These are phyloP conservation scores for Yarrowia alimentaria DNA, from an alignment of 805 yeast genomes.

Conservation along the genomic window DNA sequence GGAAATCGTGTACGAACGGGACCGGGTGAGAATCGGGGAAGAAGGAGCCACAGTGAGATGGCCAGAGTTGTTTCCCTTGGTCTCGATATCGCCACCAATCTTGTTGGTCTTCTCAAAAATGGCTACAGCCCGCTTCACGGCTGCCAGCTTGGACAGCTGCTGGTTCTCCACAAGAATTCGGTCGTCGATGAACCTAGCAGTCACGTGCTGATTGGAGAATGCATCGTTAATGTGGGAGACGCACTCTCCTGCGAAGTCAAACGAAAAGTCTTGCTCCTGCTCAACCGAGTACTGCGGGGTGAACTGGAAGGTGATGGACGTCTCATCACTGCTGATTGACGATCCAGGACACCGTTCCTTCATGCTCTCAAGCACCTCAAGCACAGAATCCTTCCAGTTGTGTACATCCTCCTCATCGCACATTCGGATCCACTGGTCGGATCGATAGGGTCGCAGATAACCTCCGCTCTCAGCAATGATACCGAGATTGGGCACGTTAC, in stretches of 20 bases:
- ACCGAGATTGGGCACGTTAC: constrained; percentile 68
- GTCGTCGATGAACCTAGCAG: constrained; percentile 61
- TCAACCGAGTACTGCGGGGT: constrained; percentile 49
- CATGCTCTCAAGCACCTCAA: constrained; percentile 55
- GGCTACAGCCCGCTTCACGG: constrained; percentile 13
- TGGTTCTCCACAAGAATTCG: constrained; percentile 19
- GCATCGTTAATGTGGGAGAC: constrained; percentile 80
- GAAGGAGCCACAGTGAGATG: constrained; percentile 8
- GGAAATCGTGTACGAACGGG: constrained; percentile 11
- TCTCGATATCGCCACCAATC: constrained; percentile 9
- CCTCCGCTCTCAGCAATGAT: constrained; percentile 91
- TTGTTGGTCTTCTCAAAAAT: constrained; percentile 24
- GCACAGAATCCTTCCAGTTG: constrained; percentile 60
- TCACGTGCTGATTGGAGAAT: constrained; percentile 61
- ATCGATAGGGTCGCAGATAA: constrained; percentile 48
- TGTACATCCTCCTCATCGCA: constrained; percentile 35
- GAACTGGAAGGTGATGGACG: constrained; percentile 73
- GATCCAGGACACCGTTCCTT: constrained; percentile 81
- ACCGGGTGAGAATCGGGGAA: constrained; percentile 5
- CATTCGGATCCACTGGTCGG: constrained; percentile 29
- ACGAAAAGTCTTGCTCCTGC: constrained; percentile 60
- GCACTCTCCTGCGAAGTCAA: constrained; percentile 74
- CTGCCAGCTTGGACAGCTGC: constrained; percentile 22
- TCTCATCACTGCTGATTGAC: constrained; percentile 66
- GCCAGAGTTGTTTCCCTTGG: constrained; percentile 8